A percentile compares a stretch with the other conserved stretches of the same genome.
Conservation (phyloP, 2,329 filamentous ascomycete species). For the Metarhizium anisopliae region DNA sequence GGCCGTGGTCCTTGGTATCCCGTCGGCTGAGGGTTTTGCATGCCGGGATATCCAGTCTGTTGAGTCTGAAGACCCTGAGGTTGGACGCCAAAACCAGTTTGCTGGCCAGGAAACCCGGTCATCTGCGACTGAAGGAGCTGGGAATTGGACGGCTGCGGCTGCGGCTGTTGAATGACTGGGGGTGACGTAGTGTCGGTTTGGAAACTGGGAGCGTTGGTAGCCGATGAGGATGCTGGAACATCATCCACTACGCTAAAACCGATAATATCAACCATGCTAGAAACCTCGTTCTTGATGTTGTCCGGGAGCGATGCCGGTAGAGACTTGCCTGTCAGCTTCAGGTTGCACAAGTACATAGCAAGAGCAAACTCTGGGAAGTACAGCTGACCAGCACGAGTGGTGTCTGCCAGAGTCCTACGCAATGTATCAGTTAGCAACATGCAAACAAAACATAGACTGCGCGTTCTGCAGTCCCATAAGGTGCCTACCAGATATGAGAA, state of each 20-base stretch:
- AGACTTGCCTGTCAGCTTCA: constrained; percentile 80
- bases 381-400: constrained; percentile 89
- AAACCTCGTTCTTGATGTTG: constrained; percentile 89
- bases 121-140: constrained; percentile 57
- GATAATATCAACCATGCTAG: constrained; percentile 99
- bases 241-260: constrained; percentile 87
- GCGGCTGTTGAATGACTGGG: constrained; percentile 56
- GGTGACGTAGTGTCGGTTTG: constrained; percentile 39
- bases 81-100: constrained; percentile 49
- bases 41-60: constrained; percentile 59
- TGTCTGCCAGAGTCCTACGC: constrained; percentile 78
- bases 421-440: constrained; percentile 10
- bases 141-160: constrained; percentile 65
- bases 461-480: neutral
- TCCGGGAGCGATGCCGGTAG: constrained; percentile 71
- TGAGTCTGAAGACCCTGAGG: constrained; percentile 54
- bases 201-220: constrained; percentile 64
- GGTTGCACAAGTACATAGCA: constrained; percentile 96
- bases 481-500: constrained; percentile 77
- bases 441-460: neutral
- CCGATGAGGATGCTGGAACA: constrained; percentile 36
- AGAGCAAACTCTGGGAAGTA: constrained; percentile 97
- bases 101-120: constrained; percentile 56
- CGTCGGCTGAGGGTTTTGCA: constrained; percentile 61
- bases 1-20: constrained; percentile 81